phyloP scores from a whole-genome alignment of 1,284 basidiomycete genomes.

The Ustilago hordei region DNA sequence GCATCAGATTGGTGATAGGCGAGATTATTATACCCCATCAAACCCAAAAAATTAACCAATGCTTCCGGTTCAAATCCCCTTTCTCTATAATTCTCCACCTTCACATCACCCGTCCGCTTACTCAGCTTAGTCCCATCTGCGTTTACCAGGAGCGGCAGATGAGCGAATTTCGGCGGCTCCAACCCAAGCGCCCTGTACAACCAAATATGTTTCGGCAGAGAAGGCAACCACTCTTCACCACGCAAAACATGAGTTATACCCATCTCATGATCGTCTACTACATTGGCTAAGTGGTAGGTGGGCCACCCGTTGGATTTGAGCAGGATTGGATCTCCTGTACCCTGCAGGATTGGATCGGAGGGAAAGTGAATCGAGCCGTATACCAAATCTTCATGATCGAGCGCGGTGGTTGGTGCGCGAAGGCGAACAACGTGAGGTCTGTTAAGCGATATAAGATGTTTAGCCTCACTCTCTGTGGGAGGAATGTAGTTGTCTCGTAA shows the following conservation, averaged over 20 bases:
- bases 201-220: conserved; percentile 90
- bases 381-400: conserved; percentile 75
- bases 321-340: conserved; percentile 85
- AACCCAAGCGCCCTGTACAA: conserved; percentile 84
- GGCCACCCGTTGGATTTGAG: conserved; percentile 93
- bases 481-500: conserved; percentile 84
- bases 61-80: conserved; percentile 90
- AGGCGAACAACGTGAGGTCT: conserved; percentile 86
- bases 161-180: conserved; percentile 83
- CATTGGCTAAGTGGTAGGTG: conserved; percentile 95
- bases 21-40: conserved; percentile 83
- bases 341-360: conserved; percentile 64
- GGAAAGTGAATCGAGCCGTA: conserved; percentile 80
- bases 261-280: conserved; percentile 97
- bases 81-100: conserved; percentile 85
- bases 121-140: conserved; percentile 93
- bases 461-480: conserved; percentile 82
- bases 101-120: conserved; percentile 89
- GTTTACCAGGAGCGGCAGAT: conserved; percentile 90
- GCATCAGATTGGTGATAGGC: conserved; percentile 20
- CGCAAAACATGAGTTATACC: conserved; percentile 93
- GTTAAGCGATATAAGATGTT: conserved; percentile 78
- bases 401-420: neutral
- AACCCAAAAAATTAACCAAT: conserved; percentile 89
- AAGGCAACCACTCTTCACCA: conserved; percentile 98